Base-by-base conservation (phyloP, 1,139 yeast genomes). In the Nakaseomyces delphensis region DNA sequence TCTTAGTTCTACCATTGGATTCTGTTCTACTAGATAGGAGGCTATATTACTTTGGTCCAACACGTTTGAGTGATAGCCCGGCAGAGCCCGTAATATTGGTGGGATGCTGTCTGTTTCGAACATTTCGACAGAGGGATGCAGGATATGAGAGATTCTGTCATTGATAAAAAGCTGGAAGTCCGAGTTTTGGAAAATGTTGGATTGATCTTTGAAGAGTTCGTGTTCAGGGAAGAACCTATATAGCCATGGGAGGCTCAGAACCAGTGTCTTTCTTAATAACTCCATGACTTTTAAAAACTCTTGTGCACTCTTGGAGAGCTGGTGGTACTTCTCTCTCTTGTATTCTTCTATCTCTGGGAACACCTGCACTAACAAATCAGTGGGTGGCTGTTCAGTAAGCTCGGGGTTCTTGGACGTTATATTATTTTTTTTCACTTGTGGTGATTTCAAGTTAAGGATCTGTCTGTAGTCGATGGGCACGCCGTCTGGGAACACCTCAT, bases 291-390 rank as follows among this genome's bases (percentile, higher is more conserved):
- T 41, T 10, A 59, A 39, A 37, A 59, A 48, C 8, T 47, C 44
- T 38, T 47, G 43, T 2, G 57, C 48, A 16, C 45, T 47, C 5
- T 29, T 14, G 4, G 50, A 38, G 40, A 56, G 38, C 29, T 33
- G 28, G 19, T 41, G 40, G 18, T 37, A 40, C n/a, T 43, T 41
- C 21, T 48, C 45, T 35, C 43, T 40, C 33, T 48, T 50, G 37
- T 52, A 56, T 20, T 44, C 42, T 42, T 57, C 62, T 19, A 58
- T 45, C 37, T 58, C 63, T 4, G 62, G 62, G 43, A 59, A 59
- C 6, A 59, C 28, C 43, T 54, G 54, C 8, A 51, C 50, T 14
- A 57, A 20, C 10, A 49, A 40, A 9, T 44, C 45, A 4, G 45
- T 33, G 1, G 56, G 54, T 20, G 52, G 48, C 16, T 14, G 25